Base-by-base conservation (phyloP, 345 rosid species). In the Heritiera littoralis region DNA sequence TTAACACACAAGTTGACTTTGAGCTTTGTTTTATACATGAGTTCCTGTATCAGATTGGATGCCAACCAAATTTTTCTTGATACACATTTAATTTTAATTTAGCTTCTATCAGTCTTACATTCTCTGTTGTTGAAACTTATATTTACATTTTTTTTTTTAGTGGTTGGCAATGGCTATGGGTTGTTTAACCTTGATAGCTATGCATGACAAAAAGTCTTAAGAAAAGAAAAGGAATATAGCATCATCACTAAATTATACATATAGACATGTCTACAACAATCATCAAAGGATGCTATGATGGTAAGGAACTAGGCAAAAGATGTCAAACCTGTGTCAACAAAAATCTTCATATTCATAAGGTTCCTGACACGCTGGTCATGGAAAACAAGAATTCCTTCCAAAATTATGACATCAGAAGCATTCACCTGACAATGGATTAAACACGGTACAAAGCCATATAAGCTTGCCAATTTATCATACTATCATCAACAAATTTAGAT, bases 331-430 rank as follows among this genome's bases (percentile, higher is more conserved):
- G 99, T 88, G 82, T 97, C 99, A 55, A 97, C 99, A 75, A 97
- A 97, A 74, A 97, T 97, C 88, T 94, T 97, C 99, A 97, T 89
- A 82, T 92, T 87, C 99, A 97, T 97, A 77, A 91, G 86, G 84
- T 90, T 89, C 56, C 99, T 93, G 81, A 97, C 98, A 77, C 84
- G 90, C 51, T 87, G 92, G 78, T 97, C 98, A 84, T 97, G 98
- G 72, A 97, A 97, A 69, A 97, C 96, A 59, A 97, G 86, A 83
- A 97, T 97, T 77, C 99, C 99, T 88, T 94, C 98, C 88, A 97
- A 80, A 83, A 97, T 97, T 66, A 97, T 97, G 65, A 97, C 99
- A 88, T 97, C 99, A 75, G 98, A 94, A 75, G 92, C 97, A 88
- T 97, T 97, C 58, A 97, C 99, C 99, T 97, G 86, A 77, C 0